Evolutionary conservation across 495 filamentous ascomycete species (phyloP), one percentile per base, ranked within the genome.

Genomic region (Xylaria intraflava): DNA sequence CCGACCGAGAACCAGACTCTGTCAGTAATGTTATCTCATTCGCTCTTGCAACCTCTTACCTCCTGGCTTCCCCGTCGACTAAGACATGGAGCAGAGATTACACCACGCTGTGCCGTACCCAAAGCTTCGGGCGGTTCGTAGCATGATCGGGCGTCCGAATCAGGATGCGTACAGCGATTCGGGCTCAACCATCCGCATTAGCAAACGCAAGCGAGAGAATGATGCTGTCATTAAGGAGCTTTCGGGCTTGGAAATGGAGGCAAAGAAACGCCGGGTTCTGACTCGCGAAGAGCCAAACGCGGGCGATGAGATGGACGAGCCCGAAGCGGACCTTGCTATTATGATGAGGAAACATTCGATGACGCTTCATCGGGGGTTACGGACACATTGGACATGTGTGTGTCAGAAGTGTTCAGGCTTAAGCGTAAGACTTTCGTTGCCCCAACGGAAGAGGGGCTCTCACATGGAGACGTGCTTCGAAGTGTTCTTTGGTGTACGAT

Each of bases 391-490:
- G 64, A 24, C 62, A 38, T 67, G 64, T 44, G 59, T 62, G 53
- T 67, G 64, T 49, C 64, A 67, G 39, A 67, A 65, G 24, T 67
- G 64, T 56, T 67, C 64, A 50, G 64, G 64, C 17, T 48, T 67
- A 50, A 67, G 58, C 53, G 62, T 65, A 39, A 62, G 60, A 57
- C 61, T 65, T 33, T 59, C 49, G 23, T 48, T 63, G 57, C 62
- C 60, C 50, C 51, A 50, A 47, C 49, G 55, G 2, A 47, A 24
- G 16, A 61, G 53, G 40, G 8, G 10, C 14, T 29, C 14, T 0
- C 16, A 17, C 14, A 3, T 29, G 9, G 42, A 45, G n/a, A 29
- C 42, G 7, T 8, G 1, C 0, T 45, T 45, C 24, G 42, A 45
- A 17, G 42, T 45, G 9, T 45, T 65, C 23, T 65, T 65, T 23